phyloP scores from a whole-genome alignment of 1,284 basidiomycete genomes.

The Irpex rosettiformis region DNA sequence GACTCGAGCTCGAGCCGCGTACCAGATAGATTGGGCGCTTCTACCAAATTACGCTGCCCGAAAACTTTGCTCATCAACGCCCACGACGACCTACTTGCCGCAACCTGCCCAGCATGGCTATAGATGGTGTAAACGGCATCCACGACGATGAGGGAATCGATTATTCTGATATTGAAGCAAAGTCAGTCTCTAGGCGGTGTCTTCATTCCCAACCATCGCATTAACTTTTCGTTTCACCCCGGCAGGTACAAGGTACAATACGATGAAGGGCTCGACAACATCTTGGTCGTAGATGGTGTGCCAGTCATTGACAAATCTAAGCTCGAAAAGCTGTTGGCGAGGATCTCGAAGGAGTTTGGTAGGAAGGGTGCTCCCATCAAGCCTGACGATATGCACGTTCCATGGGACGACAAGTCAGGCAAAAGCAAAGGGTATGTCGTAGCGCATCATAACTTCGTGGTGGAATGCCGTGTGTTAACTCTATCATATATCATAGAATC shows the following conservation, averaged over 20 bases:
- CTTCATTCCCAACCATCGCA: neutral
- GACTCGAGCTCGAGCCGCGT: neutral
- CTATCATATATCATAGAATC: no score
- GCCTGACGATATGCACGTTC: conserved; percentile 74
- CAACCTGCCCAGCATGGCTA: conserved; percentile 24
- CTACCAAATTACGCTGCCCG: neutral
- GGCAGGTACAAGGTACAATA: conserved; percentile 75
- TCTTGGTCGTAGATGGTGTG: conserved; percentile 83
- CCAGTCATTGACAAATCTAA: conserved; percentile 85
- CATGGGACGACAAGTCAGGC: conserved; percentile 76
- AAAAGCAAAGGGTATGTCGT: conserved; percentile 82
- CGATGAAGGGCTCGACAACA: conserved; percentile 84
- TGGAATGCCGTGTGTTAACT: no score
- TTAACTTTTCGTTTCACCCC: neutral
- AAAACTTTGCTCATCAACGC: conserved; percentile 16
- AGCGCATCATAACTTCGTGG: no score
- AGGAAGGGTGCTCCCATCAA: conserved; percentile 79
- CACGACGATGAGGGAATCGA: conserved; percentile 62
- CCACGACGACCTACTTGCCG: conserved; percentile 6
- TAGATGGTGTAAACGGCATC: conserved; percentile 29
- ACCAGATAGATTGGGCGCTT: conserved; percentile 2
- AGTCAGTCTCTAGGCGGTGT: conserved; percentile 44
- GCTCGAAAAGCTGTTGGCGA: conserved; percentile 71
- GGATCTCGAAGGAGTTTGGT: conserved; percentile 80
- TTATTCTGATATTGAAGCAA: conserved; percentile 92